phyloP scores from a whole-genome alignment of 176 grass and related monocot genomes.

The Carex scoparia region DNA sequence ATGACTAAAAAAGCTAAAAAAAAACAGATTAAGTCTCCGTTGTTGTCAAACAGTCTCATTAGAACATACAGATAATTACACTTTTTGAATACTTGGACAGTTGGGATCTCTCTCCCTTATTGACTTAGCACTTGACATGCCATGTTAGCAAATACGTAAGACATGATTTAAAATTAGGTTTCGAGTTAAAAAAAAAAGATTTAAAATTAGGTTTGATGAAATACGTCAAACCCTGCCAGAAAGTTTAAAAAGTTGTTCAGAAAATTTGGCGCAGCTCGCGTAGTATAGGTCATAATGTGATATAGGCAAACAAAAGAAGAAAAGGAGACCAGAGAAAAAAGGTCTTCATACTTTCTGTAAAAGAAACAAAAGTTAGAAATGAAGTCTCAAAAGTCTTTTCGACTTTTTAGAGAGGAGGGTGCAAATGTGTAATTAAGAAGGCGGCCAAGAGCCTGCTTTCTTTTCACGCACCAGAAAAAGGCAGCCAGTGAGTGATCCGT shows the following conservation, averaged over 20 bases:
- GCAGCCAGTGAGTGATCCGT: neutral
- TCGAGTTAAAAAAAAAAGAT: neutral
- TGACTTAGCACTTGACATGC: neutral
- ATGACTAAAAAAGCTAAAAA: too few species aligned
- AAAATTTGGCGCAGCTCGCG: neutral
- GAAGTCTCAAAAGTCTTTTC: neutral
- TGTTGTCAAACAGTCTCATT: too few species aligned
- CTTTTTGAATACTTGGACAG: neutral
- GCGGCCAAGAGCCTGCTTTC: neutral
- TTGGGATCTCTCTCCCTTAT: neutral
- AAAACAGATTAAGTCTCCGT: too few species aligned
- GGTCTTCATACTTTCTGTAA: neutral
- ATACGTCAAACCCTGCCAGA: neutral
- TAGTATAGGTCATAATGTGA: neutral
- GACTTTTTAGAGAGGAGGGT: neutral
- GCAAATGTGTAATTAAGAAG: conserved; percentile 2
- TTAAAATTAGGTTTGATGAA: neutral
- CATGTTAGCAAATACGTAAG: neutral
- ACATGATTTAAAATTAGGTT: neutral
- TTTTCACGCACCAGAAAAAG: conserved; percentile 6
- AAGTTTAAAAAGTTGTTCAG: neutral
- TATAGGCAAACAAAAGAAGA: neutral
- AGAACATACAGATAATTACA: too few species aligned
- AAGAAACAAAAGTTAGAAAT: conserved; percentile 20
- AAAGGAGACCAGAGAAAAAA: neutral